phyloP scores from a whole-genome alignment of 345 rosid species.

The Trapa incisa region DNA sequence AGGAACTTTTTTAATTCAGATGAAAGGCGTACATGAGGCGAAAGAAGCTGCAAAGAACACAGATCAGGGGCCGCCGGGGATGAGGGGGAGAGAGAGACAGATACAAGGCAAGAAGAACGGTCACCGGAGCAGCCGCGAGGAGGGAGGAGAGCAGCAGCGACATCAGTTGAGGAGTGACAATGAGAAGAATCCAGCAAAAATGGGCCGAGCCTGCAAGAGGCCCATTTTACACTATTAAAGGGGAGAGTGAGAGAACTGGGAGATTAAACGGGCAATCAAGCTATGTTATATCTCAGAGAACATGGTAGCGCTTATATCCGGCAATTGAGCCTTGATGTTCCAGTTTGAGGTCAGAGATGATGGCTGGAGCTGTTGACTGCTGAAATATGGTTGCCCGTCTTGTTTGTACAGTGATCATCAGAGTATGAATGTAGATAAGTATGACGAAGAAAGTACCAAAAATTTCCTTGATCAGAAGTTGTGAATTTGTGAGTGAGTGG shows the following conservation, averaged over 20 bases:
- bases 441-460: neutral
- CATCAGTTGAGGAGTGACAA: neutral
- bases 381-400: neutral
- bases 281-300: constrained; percentile 27
- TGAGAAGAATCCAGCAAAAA: neutral
- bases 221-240: neutral
- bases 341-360: constrained; percentile 15
- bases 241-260: neutral
- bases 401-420: constrained; percentile 1
- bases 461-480: too few species aligned
- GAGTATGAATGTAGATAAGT: neutral
- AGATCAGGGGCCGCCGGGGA: neutral
- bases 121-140: neutral
- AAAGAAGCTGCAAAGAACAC: neutral
- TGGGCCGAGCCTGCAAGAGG: neutral
- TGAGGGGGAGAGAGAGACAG: neutral
- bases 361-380: neutral
- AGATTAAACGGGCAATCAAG: neutral
- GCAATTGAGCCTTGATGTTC: constrained; percentile 33
- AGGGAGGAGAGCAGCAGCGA: neutral
- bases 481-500: too few species aligned
- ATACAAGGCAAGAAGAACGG: neutral
- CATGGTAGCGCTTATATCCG: constrained; percentile 78
- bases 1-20: neutral
- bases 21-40: neutral